phyloP scores from a whole-genome alignment of 1,139 yeast species.

The Pneumocystis oryctolagi region DNA sequence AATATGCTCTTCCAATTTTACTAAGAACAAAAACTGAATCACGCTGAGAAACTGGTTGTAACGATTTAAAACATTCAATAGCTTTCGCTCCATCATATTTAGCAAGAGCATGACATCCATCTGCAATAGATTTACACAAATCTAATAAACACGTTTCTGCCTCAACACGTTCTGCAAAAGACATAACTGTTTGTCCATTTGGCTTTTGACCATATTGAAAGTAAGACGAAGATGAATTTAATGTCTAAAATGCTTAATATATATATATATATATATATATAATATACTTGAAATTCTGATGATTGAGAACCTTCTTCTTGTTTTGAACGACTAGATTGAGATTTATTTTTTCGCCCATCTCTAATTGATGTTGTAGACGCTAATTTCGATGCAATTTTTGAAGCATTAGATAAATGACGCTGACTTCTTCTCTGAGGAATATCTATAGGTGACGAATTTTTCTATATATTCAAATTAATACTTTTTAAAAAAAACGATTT shows the following conservation, averaged over 20 bases:
- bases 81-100: constrained; percentile 72
- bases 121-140: constrained; percentile 48
- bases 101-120: constrained; percentile 48
- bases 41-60: constrained; percentile 44
- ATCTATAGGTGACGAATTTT: not conserved
- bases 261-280: not conserved
- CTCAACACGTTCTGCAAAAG: constrained; percentile 23
- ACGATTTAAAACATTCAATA: constrained; percentile 46
- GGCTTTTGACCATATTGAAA: constrained; percentile 4
- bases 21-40: constrained; percentile 79
- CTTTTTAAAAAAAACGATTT: not conserved
- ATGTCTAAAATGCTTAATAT: not conserved
- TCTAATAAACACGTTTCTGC: constrained; percentile 36
- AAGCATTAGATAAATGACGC: not conserved
- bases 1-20: constrained; percentile 64
- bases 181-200: constrained; percentile 12
- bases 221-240: not conserved
- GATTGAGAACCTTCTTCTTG: not conserved
- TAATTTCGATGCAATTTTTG: not conserved
- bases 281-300: not conserved
- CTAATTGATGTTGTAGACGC: not conserved
- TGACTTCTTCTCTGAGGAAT: constrained; percentile 1
- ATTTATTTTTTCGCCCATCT: not conserved
- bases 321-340: not conserved
- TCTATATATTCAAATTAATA: not conserved